Percentiles rank a stretch among this genome's conserved stretches.
These are phyloP conservation scores for Fraxinus xanthoxyloides DNA, from an alignment of 305 asterid species.

Conservation along the genomic window DNA sequence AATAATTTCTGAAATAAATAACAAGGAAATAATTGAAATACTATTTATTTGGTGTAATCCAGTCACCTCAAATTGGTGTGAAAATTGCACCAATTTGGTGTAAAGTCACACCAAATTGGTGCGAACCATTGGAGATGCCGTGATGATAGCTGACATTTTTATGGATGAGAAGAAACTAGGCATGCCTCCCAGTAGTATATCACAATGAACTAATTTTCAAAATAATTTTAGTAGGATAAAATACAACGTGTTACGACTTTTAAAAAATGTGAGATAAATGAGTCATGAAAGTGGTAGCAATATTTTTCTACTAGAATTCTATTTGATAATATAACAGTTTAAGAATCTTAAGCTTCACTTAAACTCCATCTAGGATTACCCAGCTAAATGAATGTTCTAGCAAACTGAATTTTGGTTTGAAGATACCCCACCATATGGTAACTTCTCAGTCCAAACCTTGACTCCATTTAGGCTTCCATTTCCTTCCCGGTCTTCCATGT, in stretches of 20 bases:
- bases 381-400: background rate
- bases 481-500: background rate
- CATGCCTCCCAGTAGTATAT: background rate
- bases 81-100: too few relatives aligned
- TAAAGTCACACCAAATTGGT: too few relatives aligned
- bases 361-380: background rate
- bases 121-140: too few relatives aligned
- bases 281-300: background rate
- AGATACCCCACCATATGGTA: background rate
- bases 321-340: background rate
- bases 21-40: too few relatives aligned
- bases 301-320: background rate
- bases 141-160: background rate
- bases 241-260: background rate
- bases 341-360: background rate
- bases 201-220: background rate
- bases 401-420: background rate
- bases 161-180: background rate
- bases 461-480: background rate
- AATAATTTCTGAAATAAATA: too few relatives aligned
- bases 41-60: too few relatives aligned
- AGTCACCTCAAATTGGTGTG: too few relatives aligned
- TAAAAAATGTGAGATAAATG: background rate
- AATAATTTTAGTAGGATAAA: background rate
- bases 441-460: background rate